Conservation (phyloP, 2,329 filamentous ascomycete genomes). For the Fusarium albosuccineum region DNA sequence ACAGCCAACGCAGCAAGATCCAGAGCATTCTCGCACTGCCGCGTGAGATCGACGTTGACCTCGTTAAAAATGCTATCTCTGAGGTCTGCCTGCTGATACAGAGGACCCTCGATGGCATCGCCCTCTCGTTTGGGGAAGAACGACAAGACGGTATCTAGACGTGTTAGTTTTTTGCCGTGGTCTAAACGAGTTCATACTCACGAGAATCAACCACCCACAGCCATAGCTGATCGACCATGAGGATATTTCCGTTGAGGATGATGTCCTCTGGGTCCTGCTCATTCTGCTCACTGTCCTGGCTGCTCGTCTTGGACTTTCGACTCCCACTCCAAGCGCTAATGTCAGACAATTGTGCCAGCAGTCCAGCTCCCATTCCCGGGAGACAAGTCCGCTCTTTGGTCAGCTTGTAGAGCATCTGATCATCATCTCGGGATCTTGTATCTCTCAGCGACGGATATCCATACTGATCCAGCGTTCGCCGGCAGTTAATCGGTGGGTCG, state of each 20-base stretch:
- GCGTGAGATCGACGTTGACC: slow-evolving; percentile 73
- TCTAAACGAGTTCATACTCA: slow-evolving; percentile 45
- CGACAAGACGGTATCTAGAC: slow-evolving; percentile 62
- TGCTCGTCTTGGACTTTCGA: slow-evolving; percentile 46
- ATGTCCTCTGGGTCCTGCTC: slow-evolving; percentile 54
- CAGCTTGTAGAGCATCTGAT: slow-evolving; percentile 77
- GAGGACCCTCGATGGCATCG: slow-evolving; percentile 65
- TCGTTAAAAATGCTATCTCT: slow-evolving; percentile 75
- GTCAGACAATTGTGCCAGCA: slow-evolving; percentile 49
- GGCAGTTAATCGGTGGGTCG: slow-evolving; percentile 72
- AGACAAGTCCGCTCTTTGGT: slow-evolving; percentile 61
- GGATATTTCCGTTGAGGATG: slow-evolving; percentile 66
- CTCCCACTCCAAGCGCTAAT: slow-evolving; percentile 45
- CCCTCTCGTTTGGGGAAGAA: slow-evolving; percentile 70
- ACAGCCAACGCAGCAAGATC: slow-evolving; percentile 74
- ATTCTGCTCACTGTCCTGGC: slow-evolving; percentile 42
- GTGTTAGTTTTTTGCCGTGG: not conserved
- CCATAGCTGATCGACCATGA: slow-evolving; percentile 79
- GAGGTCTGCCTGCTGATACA: slow-evolving; percentile 72
- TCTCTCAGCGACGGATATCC: slow-evolving; percentile 72
- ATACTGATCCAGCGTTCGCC: slow-evolving; percentile 73
- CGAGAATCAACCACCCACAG: slow-evolving; percentile 69
- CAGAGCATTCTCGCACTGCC: slow-evolving; percentile 71
- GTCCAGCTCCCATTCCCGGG: slow-evolving; percentile 37
- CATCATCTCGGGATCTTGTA: slow-evolving; percentile 71